Evolutionary conservation across 306 rosid species (phyloP), one percentile per base, ranked within the genome.

Genomic region (Malus orientalis): DNA sequence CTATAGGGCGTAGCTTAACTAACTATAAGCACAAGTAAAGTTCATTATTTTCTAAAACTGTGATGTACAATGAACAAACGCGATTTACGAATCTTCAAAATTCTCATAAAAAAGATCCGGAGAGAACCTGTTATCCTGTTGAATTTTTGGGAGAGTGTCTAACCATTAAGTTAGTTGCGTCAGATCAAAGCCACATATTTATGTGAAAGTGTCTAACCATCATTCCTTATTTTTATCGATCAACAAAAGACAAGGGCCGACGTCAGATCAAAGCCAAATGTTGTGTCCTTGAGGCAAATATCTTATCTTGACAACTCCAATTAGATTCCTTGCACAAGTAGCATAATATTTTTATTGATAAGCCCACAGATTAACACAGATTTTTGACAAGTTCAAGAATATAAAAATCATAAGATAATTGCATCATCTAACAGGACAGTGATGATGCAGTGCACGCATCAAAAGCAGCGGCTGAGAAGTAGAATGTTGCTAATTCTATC

Each of bases 301-400:
- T 78, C 89, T 81, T 84, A 81, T 89, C 87, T 75, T 83, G 71
- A 63, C 78, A 62, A 47, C 82, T 69, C 78, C 78, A 78, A 76
- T 32, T 76, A 47, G 62, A 74, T 70, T 32, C 66, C 42, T 20
- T 40, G 81, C 84, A 66, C 68, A 78, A 71, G 70, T 60, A 66
- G 84, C 81, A 54, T 74, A 6, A 76, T 16, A 72, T 60, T 59
- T 79, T 54, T 67, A 79, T 36, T 27, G 1, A 19, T 16, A 19
- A 23, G 68, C 69, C 53, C 54, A 20, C 59, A 75, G 74, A 74
- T 82, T 78, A 78, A 79, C 85, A 36, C 60, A 74, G 76, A 75
- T 55, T 74, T 76, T 72, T 55, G 19, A 69, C 44, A 27, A 12
- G 45, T 25, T 73, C 47, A 36, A 36, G 57, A 59, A 23, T 10